Evolutionary conservation across 257 asterid genomes (phyloP).

Genomic region (Verbena officinalis): DNA sequence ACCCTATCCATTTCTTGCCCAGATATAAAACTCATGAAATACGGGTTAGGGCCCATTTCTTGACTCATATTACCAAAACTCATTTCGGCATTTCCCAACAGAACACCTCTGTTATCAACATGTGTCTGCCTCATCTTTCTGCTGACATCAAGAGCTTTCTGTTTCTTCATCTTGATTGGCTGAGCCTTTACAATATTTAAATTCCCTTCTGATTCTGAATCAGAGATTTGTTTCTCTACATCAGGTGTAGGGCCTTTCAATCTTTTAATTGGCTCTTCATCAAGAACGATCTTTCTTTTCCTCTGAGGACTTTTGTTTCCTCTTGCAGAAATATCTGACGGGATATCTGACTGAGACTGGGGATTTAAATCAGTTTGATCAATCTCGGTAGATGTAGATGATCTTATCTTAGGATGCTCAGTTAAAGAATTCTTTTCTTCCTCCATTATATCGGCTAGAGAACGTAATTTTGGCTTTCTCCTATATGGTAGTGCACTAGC

Average conservation of each 20-base stretch:
- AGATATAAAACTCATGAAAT: constrained; percentile 24
- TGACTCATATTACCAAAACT: constrained; percentile 25
- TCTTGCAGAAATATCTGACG: constrained; percentile 25
- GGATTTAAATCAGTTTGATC: constrained; percentile 38
- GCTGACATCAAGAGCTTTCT: constrained; percentile 30
- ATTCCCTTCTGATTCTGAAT: constrained; percentile 39
- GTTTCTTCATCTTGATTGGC: constrained; percentile 35
- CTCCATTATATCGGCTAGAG: constrained; percentile 68
- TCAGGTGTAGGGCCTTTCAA: constrained; percentile 34
- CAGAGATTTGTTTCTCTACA: constrained; percentile 35
- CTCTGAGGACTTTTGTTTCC: constrained; percentile 40
- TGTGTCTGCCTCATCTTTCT: constrained; percentile 36
- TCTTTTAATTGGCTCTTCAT: constrained; percentile 41
- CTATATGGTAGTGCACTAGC: constrained; percentile 32
- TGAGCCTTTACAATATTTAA: constrained; percentile 28
- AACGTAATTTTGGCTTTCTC: constrained; percentile 67
- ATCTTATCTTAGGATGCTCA: constrained; percentile 28
- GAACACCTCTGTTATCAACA: constrained; percentile 28
- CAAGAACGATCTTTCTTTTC: constrained; percentile 49
- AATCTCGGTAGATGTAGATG: constrained; percentile 36
- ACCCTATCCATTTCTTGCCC: constrained; percentile 29
- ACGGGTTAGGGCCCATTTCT: constrained; percentile 23
- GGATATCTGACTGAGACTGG: constrained; percentile 25
- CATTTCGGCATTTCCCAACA: constrained; percentile 26
- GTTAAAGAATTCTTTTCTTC: constrained; percentile 37